Conservation (phyloP, 2,329 filamentous ascomycete species). For the Periconia macrospinosa region DNA sequence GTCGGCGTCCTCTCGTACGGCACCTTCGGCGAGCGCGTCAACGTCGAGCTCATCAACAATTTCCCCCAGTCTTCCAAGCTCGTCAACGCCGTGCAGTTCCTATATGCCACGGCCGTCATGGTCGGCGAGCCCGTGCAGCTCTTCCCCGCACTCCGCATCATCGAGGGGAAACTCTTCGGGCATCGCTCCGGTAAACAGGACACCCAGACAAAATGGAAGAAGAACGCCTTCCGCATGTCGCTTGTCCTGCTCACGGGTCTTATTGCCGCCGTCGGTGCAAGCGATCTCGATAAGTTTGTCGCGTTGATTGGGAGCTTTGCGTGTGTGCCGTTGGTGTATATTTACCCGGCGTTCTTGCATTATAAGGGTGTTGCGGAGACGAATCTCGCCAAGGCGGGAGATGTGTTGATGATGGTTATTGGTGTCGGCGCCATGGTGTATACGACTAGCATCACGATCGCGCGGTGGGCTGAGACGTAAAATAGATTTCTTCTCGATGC, state of each 20-base stretch:
- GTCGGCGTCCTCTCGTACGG: constrained; percentile 75
- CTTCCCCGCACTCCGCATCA: constrained; percentile 72
- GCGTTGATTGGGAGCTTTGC: constrained; percentile 73
- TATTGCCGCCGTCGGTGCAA: constrained; percentile 66
- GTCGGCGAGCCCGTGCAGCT: constrained; percentile 74
- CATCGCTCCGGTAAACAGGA: constrained; percentile 67
- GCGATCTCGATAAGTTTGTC: constrained; percentile 73
- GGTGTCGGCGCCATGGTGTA: constrained; percentile 74
- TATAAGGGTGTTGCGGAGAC: constrained; percentile 66
- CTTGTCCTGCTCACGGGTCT: constrained; percentile 62
- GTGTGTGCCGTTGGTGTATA: constrained; percentile 75
- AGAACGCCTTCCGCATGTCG: constrained; percentile 66
- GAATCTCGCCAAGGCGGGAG: constrained; percentile 58
- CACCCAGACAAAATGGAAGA: constrained; percentile 71
- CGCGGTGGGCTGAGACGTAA: constrained; percentile 36
- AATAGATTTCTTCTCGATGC: too few species aligned
- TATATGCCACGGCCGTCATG: constrained; percentile 74
- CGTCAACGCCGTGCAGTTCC: constrained; percentile 75
- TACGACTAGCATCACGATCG: constrained; percentile 66
- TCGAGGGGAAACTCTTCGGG: constrained; percentile 70
- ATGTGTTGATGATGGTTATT: constrained; percentile 64
- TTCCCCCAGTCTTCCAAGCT: constrained; percentile 70
- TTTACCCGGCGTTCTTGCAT: constrained; percentile 73
- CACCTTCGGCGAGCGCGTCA: constrained; percentile 68
- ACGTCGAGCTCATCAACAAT: constrained; percentile 76